phyloP scores from a whole-genome alignment of 2,329 filamentous ascomycete genomes.

The Cladophialophora yegresii region DNA sequence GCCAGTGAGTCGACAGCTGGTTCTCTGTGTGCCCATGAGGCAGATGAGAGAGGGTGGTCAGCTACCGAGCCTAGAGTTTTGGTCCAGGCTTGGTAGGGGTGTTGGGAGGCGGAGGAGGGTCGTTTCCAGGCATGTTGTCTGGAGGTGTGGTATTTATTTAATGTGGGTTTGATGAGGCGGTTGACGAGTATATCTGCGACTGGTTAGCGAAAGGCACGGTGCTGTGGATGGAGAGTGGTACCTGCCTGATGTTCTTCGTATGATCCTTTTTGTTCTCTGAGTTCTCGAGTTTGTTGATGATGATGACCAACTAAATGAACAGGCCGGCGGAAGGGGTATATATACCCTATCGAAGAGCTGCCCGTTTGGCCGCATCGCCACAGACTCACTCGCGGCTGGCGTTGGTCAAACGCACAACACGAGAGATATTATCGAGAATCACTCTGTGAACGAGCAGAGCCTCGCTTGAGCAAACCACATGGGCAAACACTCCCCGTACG shows the following conservation, averaged over 20 bases:
- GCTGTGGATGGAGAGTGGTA: background rate
- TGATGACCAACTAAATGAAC: background rate
- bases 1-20: background rate
- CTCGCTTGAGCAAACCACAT: background rate
- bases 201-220: background rate
- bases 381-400: background rate
- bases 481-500: background rate
- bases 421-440: background rate
- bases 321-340: background rate
- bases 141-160: background rate
- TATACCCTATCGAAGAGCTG: background rate
- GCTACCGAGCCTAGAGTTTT: background rate
- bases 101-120: background rate
- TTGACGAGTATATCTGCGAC: background rate
- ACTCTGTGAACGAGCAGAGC: background rate
- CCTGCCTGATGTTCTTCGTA: background rate
- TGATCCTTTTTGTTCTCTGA: background rate
- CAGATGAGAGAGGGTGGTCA: too few species aligned
- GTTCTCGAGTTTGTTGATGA: background rate
- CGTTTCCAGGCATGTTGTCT: background rate
- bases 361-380: background rate
- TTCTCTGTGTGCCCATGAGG: background rate
- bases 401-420: background rate
- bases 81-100: background rate
- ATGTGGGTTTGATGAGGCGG: background rate